A percentile compares a stretch with the other conserved stretches of the same genome.
Conservation (phyloP, 1,284 basidiomycete genomes). For the Ganoderma meredithae region DNA sequence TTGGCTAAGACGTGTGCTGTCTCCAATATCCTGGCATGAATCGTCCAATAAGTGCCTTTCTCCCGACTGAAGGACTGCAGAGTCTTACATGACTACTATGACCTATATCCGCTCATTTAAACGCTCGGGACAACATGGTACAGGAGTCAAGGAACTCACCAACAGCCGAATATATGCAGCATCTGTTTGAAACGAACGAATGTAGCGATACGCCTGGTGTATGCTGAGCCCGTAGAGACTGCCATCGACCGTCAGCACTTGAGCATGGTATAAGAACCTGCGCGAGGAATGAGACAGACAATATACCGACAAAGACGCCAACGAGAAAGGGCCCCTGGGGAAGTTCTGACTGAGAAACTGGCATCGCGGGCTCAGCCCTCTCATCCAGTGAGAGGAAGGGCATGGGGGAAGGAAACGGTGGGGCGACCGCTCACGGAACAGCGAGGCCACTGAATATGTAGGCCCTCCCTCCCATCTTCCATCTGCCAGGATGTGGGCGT, state of each 20-base stretch:
- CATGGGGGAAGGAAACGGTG: not conserved
- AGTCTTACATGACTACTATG: constrained; percentile 8
- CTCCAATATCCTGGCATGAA: constrained; percentile 7
- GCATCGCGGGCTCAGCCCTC: not conserved
- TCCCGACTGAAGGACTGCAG: not conserved
- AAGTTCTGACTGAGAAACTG: not conserved
- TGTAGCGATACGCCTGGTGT: constrained; percentile 23
- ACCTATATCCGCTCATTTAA: not conserved
- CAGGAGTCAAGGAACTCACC: constrained; percentile 4
- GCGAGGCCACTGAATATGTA: not conserved
- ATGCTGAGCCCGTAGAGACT: constrained; percentile 21
- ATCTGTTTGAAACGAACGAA: constrained; percentile 21
- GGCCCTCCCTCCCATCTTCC: not conserved
- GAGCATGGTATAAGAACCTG: not conserved
- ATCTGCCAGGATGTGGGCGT: constrained; percentile 3
- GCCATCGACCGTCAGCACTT: not conserved
- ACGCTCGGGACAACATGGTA: not conserved
- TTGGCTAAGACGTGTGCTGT: constrained; percentile 11
- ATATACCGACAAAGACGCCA: constrained; percentile 9
- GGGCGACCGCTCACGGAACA: no score
- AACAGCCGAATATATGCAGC: constrained; percentile 14
- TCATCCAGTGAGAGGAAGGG: not conserved
- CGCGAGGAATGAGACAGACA: not conserved
- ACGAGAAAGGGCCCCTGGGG: constrained; percentile 2
- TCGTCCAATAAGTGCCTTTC: not conserved